phyloP scores from a whole-genome alignment of 2,329 filamentous ascomycete genomes.

The Ciborinia camelliae region DNA sequence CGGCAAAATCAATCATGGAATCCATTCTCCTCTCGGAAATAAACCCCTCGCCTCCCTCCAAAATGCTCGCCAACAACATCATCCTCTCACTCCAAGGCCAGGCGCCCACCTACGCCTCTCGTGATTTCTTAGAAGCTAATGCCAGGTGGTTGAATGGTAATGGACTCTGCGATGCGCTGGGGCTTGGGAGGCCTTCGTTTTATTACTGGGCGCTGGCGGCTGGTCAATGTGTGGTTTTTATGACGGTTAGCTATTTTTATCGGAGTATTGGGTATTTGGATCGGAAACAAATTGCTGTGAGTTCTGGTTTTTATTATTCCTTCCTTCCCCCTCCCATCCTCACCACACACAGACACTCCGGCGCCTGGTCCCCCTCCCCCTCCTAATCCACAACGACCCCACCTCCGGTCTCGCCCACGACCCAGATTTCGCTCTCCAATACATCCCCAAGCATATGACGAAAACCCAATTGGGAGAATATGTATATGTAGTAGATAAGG shows the following conservation, averaged over 20 bases:
- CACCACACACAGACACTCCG: too few relatives aligned
- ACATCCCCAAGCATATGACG: conserved; percentile 53
- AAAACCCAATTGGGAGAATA: conserved; percentile 39
- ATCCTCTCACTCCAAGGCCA: conserved; percentile 63
- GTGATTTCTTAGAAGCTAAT: conserved; percentile 64
- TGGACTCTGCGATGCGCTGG: conserved; percentile 57
- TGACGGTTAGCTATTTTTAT: conserved; percentile 41
- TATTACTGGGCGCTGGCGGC: conserved; percentile 33
- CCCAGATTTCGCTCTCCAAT: conserved; percentile 68
- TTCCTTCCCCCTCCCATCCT: too few relatives aligned
- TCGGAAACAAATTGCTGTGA: conserved; percentile 50
- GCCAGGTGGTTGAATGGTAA: conserved; percentile 69
- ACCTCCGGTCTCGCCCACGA: conserved; percentile 56
- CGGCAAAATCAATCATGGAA: conserved; percentile 64
- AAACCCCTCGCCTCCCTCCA: conserved; percentile 58
- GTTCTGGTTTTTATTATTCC: too few relatives aligned
- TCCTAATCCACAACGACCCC: not conserved
- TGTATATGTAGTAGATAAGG: conserved; percentile 35
- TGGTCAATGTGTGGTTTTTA: conserved; percentile 34
- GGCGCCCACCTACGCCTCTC: conserved; percentile 62
- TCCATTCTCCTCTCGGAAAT: conserved; percentile 64
- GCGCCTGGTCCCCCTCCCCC: not conserved
- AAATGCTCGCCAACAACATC: conserved; percentile 70
- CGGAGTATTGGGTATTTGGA: conserved; percentile 48
- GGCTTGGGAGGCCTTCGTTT: conserved; percentile 24